Conservation (phyloP, 163 green algal genomes). For the Volvox carteri region DNA sequence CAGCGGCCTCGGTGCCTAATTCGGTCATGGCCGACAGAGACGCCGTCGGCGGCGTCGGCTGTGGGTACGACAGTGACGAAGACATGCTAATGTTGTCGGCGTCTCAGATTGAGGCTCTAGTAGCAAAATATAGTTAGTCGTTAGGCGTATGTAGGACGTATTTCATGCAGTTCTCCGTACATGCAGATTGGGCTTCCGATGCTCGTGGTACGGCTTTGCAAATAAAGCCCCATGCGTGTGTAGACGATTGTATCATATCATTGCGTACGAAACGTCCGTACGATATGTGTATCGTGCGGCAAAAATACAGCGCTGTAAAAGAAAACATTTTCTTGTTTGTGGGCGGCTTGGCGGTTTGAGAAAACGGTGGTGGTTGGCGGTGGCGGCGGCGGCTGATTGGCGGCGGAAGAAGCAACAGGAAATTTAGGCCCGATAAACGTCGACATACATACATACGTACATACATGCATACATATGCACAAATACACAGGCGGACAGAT, state of each 20-base stretch:
- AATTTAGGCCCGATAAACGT: too few relatives aligned
- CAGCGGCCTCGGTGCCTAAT: neutral
- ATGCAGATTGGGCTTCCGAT: too few relatives aligned
- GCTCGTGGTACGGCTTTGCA: too few relatives aligned
- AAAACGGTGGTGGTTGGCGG: too few relatives aligned
- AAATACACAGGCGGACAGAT: neutral
- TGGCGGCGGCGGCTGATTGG: too few relatives aligned
- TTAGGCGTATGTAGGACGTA: neutral
- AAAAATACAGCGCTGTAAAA: neutral
- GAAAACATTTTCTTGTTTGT: too few relatives aligned
- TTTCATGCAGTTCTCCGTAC: too few relatives aligned
- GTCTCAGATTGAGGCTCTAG: constrained; percentile 16
- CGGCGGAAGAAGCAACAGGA: too few relatives aligned
- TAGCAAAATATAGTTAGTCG: neutral
- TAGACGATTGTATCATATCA: too few relatives aligned
- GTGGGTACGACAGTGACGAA: neutral
- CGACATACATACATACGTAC: neutral
- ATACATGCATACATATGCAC: neutral
- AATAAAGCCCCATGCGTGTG: too few relatives aligned
- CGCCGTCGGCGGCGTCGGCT: neutral
- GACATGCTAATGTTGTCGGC: neutral
- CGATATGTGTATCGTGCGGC: neutral
- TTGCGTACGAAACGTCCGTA: neutral
- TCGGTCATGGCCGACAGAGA: neutral
- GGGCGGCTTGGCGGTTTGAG: too few relatives aligned